phyloP scores from a whole-genome alignment of 2,329 filamentous ascomycete genomes.

The Fusarium neocosmosporiellum region DNA sequence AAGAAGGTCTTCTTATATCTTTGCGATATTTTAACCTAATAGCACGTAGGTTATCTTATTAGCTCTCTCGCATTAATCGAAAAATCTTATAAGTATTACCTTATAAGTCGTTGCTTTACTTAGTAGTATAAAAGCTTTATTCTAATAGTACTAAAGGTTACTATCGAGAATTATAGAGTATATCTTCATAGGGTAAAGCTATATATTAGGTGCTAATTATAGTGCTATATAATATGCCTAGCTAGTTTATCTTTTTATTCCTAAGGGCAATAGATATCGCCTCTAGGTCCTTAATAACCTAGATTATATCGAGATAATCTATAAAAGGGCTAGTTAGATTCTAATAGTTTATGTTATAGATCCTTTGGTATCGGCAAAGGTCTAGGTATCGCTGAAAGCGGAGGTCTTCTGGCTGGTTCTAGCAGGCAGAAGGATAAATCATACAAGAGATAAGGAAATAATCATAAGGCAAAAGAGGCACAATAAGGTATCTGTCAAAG shows the following conservation, averaged over 20 bases:
- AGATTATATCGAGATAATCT: not conserved
- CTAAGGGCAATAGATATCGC: not conserved
- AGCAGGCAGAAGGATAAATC: no score
- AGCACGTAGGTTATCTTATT: not conserved
- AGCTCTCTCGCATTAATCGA: not conserved
- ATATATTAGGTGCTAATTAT: not conserved
- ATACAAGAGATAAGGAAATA: no score
- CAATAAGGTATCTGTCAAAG: no score
- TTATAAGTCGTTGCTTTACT: not conserved
- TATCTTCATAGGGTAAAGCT: not conserved
- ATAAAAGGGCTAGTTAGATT: not conserved
- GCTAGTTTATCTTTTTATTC: not conserved
- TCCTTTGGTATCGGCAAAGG: no score
- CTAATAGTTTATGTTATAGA: no score
- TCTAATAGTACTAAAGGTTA: not conserved
- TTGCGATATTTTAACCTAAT: not conserved
- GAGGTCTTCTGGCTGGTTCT: no score
- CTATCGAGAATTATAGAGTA: not conserved
- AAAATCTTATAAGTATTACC: not conserved
- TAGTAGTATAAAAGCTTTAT: not conserved
- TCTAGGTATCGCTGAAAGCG: no score
- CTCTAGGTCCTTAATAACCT: not conserved
- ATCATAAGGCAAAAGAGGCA: no score
- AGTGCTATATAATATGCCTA: not conserved
- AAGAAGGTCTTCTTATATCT: not conserved